These are phyloP conservation scores for Epichloe hybrida DNA, from an alignment of 2,329 filamentous ascomycete species.

Conservation along the genomic window DNA sequence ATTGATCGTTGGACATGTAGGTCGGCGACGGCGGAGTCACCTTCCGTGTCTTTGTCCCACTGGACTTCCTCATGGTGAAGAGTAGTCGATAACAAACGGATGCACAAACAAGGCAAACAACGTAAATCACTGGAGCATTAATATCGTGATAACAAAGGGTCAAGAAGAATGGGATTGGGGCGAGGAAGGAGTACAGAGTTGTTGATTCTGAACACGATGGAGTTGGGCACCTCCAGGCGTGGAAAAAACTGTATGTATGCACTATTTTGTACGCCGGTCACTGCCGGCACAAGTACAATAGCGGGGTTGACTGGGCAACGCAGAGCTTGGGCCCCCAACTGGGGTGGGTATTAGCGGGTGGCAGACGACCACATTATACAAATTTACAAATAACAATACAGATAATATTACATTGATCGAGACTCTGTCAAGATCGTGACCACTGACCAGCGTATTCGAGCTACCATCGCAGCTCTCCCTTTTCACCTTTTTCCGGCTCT, in stretches of 20 bases:
- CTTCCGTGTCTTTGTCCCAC: constrained; percentile 31
- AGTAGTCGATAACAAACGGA: neutral
- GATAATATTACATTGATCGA: neutral
- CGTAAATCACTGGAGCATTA: neutral
- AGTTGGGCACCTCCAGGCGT: constrained; percentile 1
- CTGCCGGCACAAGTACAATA: neutral
- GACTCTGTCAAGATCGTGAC: neutral
- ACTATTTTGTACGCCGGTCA: constrained; percentile 7
- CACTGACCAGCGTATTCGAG: neutral
- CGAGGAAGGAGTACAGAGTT: neutral
- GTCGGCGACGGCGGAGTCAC: constrained; percentile 46
- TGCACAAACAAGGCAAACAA: neutral
- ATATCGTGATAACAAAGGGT: neutral
- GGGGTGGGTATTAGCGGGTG: neutral
- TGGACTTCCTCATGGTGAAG: constrained; percentile 16
- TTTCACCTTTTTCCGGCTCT: constrained; percentile 20
- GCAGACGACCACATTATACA: neutral
- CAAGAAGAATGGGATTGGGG: neutral
- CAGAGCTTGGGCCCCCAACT: neutral
- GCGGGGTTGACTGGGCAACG: constrained; percentile 14
- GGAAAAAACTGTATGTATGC: neutral
- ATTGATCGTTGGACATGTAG: constrained; percentile 55
- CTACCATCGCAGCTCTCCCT: constrained; percentile 25
- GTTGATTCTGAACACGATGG: constrained; percentile 4
- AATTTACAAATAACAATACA: neutral